Base-by-base conservation (phyloP, 495 filamentous ascomycete species). In the Articulospora tetracladia region DNA sequence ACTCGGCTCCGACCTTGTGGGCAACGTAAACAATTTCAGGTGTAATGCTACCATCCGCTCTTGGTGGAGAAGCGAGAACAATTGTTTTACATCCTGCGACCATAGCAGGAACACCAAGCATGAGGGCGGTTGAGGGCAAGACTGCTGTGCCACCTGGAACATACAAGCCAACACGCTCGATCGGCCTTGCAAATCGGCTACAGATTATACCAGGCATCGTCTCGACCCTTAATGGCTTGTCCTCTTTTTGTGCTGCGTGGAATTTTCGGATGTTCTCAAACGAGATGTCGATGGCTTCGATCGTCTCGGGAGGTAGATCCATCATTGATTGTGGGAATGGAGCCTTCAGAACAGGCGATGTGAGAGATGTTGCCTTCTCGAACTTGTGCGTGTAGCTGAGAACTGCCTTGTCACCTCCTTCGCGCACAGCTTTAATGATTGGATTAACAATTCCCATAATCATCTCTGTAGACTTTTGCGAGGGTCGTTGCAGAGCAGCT, bases 1-100 rank as follows among this genome's bases (percentile, higher is more conserved):
- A 88, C 72, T 96, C 89, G 1, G 95, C 94, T 25, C 93, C 93
- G 55, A 97, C 85, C 75, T 97, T 97, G 81, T 98, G 93, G 23
- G 94, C 95, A n/a, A 90, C 85, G 68, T 98, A 98, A 28, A 98
- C 93, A 55, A 98, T 96, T 73, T 98, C 94, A 3, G 94, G 94
- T 0, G 93, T 96, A 63, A 98, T 83, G 63, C 83, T 90, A 41
- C 94, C 94, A 68, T 98, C 94, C 0, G 87, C 71, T 53, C 94
- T 87, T 8, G 94, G 95, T 7, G 94, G 94, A 0, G 93, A 93
- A 11, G 95, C 94, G 27, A 98, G 71, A 22, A 98, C 87, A 48
- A 98, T 98, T 73, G 86, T 92, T 72, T 92, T 85, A 80, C 94
- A 98, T n/a, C 94, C 95, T 13, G 94, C 94, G 3, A 97, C 94